phyloP scores from a whole-genome alignment of 805 yeast species.

The Ogataea sp. region DNA sequence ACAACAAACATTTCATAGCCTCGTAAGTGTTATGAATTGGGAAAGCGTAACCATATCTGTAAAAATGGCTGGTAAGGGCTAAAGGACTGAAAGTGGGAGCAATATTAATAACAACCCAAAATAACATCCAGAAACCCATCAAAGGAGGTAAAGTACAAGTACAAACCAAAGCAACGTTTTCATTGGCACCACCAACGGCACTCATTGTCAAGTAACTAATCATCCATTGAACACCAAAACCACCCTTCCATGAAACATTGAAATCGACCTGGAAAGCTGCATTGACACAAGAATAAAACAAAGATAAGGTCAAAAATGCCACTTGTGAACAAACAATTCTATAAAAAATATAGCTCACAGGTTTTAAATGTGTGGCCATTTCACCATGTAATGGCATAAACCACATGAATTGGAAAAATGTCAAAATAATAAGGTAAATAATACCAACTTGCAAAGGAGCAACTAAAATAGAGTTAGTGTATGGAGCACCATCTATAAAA shows the following conservation, averaged over 20 bases:
- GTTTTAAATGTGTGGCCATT: conserved; percentile 36
- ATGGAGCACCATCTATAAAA: conserved; percentile 41
- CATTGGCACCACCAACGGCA: conserved; percentile 72
- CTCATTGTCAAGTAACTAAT: conserved; percentile 57
- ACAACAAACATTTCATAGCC: conserved; percentile 49
- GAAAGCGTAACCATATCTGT: conserved; percentile 56
- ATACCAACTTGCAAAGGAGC: conserved; percentile 75
- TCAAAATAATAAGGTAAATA: conserved; percentile 60
- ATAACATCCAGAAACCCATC: conserved; percentile 63
- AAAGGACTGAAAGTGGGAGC: conserved; percentile 63
- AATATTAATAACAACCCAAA: conserved; percentile 63
- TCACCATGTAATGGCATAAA: conserved; percentile 44
- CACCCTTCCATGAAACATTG: conserved; percentile 47
- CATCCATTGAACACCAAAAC: conserved; percentile 73
- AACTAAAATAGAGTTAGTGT: conserved; percentile 36
- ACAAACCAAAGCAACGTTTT: conserved; percentile 47
- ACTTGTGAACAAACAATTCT: conserved; percentile 42
- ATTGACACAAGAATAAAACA: conserved; percentile 51
- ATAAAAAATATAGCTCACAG: conserved; percentile 40
- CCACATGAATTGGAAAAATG: conserved; percentile 65
- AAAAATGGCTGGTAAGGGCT: conserved; percentile 49
- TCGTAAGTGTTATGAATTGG: conserved; percentile 65
- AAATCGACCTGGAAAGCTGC: conserved; percentile 63
- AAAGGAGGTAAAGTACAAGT: conserved; percentile 52
- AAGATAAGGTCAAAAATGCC: conserved; percentile 48